A percentile compares a stretch with the other conserved stretches of the same genome.
phyloP scores from a whole-genome alignment of 208 protist species.

The Porcisia hertigi region DNA sequence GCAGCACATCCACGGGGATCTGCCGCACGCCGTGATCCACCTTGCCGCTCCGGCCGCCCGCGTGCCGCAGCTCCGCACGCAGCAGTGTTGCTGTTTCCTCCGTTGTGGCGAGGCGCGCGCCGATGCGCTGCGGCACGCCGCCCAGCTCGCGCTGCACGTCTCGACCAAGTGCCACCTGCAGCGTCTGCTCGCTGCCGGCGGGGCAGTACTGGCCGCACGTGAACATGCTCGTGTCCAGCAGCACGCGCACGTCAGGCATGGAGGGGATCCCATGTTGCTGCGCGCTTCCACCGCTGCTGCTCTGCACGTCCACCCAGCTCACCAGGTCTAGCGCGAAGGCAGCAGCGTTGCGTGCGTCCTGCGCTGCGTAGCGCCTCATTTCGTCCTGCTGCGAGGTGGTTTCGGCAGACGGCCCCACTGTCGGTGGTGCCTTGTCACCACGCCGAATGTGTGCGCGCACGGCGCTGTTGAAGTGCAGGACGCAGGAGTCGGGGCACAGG shows the following conservation, averaged over 20 bases:
- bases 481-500: slow-evolving; percentile 20
- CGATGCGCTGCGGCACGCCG: slow-evolving; percentile 8
- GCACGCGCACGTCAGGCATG: slow-evolving; percentile 10
- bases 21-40: slow-evolving; percentile 8
- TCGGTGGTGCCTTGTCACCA: neutral
- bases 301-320: slow-evolving; percentile 2
- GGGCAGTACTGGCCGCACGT: slow-evolving; percentile 8
- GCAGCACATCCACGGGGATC: slow-evolving; percentile 32
- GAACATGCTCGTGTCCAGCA: slow-evolving; percentile 25
- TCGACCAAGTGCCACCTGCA: slow-evolving; percentile 21
- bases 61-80: slow-evolving; percentile 8
- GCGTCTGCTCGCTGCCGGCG: slow-evolving; percentile 1
- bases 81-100: slow-evolving; percentile 41
- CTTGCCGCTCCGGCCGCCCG: neutral
- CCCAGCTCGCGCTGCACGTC: slow-evolving; percentile 27
- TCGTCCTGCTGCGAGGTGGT: neutral
- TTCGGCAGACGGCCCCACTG: neutral
- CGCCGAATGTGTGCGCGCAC: slow-evolving; percentile 9
- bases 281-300: neutral
- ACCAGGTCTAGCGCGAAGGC: slow-evolving; percentile 21
- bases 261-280: neutral
- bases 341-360: slow-evolving; percentile 12
- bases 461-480: slow-evolving; percentile 26
- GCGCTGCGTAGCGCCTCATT: slow-evolving; percentile 1
- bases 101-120: slow-evolving; percentile 23